Conservation (phyloP, 768 basidiomycete genomes). For the Amanita inopinata region DNA sequence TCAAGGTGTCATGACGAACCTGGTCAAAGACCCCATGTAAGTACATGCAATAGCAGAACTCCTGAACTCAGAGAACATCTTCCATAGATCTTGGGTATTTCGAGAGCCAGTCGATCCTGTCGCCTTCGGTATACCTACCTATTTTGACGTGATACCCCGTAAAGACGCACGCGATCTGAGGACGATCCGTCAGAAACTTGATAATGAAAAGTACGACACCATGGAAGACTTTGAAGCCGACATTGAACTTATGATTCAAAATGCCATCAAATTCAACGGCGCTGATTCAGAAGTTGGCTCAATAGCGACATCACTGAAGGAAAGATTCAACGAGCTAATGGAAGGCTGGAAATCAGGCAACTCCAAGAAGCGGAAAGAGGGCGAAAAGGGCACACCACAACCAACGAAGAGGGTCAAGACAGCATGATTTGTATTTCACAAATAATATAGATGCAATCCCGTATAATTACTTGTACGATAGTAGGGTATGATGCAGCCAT, state of each 20-base stretch:
- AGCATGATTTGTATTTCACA: constrained; percentile 27
- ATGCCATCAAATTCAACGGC: constrained; percentile 86
- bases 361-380: constrained; percentile 69
- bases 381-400: constrained; percentile 52
- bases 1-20: constrained; percentile 53
- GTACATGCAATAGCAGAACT: constrained; percentile 14
- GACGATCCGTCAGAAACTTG: constrained; percentile 74
- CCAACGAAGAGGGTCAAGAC: constrained; percentile 62
- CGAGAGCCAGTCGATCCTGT: constrained; percentile 87
- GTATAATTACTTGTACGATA: constrained; percentile 20
- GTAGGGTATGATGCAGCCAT: constrained; percentile 16
- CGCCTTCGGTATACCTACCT: constrained; percentile 72
- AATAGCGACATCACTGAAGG: constrained; percentile 39
- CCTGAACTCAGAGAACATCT: constrained; percentile 9
- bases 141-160: constrained; percentile 76
- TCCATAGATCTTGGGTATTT: constrained; percentile 64
- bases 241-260: constrained; percentile 77
- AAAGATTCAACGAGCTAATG: constrained; percentile 46
- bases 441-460: constrained; percentile 7
- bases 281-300: constrained; percentile 69
- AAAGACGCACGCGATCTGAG: constrained; percentile 83
- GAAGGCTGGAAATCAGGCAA: constrained; percentile 35
- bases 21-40: constrained; percentile 62
- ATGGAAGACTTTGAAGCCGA: constrained; percentile 78
- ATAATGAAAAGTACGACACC: constrained; percentile 73